A percentile compares a stretch with the other conserved stretches of the same genome.
These are phyloP conservation scores for Silene uniflora DNA, from an alignment of 148 eudicot species.

Conservation along the genomic window DNA sequence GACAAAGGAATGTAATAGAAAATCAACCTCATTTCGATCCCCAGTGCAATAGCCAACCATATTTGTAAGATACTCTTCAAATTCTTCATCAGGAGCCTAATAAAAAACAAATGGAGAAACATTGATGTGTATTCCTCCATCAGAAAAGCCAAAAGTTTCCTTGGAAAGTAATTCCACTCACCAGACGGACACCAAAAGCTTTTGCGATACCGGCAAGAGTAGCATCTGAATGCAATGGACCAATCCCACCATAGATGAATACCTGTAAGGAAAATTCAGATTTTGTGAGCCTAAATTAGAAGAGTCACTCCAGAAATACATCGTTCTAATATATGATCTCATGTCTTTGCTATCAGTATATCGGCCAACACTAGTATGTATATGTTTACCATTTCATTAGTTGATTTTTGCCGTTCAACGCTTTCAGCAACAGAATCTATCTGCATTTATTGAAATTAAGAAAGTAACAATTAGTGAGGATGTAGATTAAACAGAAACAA, in stretches of 20 bases:
- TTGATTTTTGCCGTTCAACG: slow-evolving; percentile 65
- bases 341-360: neutral
- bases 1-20: neutral
- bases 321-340: neutral
- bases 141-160: neutral
- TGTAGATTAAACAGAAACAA: neutral
- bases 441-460: slow-evolving; percentile 38
- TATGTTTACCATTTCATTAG: slow-evolving; percentile 68
- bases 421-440: slow-evolving; percentile 86
- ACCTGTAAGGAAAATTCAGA: slow-evolving; percentile 47
- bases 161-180: slow-evolving; percentile 27
- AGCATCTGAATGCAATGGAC: slow-evolving; percentile 88
- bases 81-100: slow-evolving; percentile 99
- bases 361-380: slow-evolving; percentile 8
- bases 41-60: slow-evolving; percentile 67
- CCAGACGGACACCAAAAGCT: slow-evolving; percentile 97
- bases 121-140: slow-evolving; percentile 3
- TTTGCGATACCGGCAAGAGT: slow-evolving; percentile 90
- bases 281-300: slow-evolving; percentile 2
- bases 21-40: slow-evolving; percentile 70
- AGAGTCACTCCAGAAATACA: slow-evolving; percentile 1
- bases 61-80: slow-evolving; percentile 77
- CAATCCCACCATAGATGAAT: slow-evolving; percentile 92
- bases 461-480: neutral
- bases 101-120: slow-evolving; percentile 8